phyloP scores from a whole-genome alignment of 2,329 filamentous ascomycete genomes.

The Botrytis fragariae region DNA sequence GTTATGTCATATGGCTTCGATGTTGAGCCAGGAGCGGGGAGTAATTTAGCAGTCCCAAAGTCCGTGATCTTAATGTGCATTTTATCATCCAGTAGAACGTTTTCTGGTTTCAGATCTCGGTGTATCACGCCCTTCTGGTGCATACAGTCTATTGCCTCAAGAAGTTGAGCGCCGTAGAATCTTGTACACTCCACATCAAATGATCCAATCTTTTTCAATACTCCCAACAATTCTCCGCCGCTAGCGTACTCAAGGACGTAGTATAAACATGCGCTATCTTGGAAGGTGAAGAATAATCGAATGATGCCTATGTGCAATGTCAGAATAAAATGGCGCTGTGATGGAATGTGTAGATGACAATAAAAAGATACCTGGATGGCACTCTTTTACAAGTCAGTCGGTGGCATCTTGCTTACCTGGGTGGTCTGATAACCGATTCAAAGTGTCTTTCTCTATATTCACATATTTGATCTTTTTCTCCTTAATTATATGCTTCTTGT shows the following conservation, averaged over 20 bases:
- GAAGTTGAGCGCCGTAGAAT: constrained; percentile 93
- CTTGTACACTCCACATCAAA: constrained; percentile 93
- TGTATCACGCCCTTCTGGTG: constrained; percentile 94
- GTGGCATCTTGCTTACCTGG: constrained; percentile 50
- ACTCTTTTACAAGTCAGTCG: not conserved
- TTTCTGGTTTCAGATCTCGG: constrained; percentile 94
- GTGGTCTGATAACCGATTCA: constrained; percentile 94
- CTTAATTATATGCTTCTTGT: constrained; percentile 99
- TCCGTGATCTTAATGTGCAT: constrained; percentile 99
- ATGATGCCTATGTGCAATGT: constrained; percentile 60
- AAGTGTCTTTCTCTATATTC: constrained; percentile 97
- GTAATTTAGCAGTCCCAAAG: constrained; percentile 95
- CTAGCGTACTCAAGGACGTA: constrained; percentile 94
- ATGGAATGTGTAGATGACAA: not conserved
- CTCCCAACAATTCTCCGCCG: constrained; percentile 86
- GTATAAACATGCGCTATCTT: constrained; percentile 93
- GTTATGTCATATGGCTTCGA: constrained; percentile 41
- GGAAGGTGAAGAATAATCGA: constrained; percentile 96
- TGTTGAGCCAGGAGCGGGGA: constrained; percentile 54
- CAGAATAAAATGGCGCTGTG: not conserved
- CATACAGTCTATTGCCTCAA: constrained; percentile 98
- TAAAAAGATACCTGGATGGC: not conserved
- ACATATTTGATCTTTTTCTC: constrained; percentile 99
- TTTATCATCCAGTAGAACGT: constrained; percentile 88
- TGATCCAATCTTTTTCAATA: constrained; percentile 88